phyloP scores from a whole-genome alignment of 148 eudicot species.

The Nepenthes mirabilis region DNA sequence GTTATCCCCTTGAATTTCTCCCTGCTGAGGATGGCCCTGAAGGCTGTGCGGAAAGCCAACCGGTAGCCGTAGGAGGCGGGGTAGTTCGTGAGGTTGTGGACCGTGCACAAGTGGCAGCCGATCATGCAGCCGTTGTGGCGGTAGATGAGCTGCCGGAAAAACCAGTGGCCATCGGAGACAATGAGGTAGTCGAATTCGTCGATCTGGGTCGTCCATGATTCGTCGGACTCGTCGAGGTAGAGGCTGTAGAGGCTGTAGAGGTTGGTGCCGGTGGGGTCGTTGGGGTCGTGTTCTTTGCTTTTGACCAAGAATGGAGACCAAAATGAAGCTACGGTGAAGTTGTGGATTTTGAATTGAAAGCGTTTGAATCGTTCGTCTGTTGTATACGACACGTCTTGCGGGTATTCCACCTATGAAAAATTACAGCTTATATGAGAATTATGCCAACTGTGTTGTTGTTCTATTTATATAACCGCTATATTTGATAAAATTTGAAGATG shows the following conservation, averaged over 20 bases:
- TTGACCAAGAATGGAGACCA: not conserved
- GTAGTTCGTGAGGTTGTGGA: conserved; percentile 22
- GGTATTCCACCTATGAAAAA: too few species aligned
- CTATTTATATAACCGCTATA: too few species aligned
- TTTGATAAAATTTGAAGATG: too few species aligned
- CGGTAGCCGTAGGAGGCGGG: conserved; percentile 8
- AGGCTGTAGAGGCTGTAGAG: conserved; percentile 32
- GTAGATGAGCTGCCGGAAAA: conserved; percentile 32
- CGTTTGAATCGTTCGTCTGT: too few species aligned
- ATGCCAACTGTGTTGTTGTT: too few species aligned
- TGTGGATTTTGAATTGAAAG: too few species aligned
- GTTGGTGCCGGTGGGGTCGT: conserved; percentile 9
- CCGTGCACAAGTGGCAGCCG: conserved; percentile 48
- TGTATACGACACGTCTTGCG: too few species aligned
- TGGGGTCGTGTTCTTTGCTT: not conserved
- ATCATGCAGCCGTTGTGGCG: conserved; percentile 24
- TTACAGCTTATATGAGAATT: too few species aligned
- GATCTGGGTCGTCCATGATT: conserved; percentile 39
- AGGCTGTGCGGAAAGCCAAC: too few species aligned
- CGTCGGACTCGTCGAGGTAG: conserved; percentile 5
- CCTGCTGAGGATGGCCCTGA: too few species aligned
- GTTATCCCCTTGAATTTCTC: conserved; percentile 17
- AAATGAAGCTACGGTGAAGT: too few species aligned
- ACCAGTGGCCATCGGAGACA: conserved; percentile 65
- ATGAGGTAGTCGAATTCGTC: conserved; percentile 44